Conservation (phyloP, 768 basidiomycete species). For the Boletus pseudopeckii region DNA sequence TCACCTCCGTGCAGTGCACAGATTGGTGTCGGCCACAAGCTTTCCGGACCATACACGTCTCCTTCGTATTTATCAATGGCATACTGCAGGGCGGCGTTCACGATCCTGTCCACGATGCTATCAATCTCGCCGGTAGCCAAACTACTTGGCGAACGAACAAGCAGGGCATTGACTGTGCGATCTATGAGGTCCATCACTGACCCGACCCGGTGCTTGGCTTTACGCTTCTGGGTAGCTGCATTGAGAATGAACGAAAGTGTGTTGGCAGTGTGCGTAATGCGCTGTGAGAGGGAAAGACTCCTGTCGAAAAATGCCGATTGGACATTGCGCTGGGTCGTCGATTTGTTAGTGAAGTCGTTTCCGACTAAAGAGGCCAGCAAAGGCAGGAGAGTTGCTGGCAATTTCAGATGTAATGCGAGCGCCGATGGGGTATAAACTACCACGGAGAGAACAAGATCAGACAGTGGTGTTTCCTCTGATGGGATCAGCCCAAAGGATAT, state of each 20-base stretch:
- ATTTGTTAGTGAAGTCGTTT: constrained; percentile 68
- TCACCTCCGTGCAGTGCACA: constrained; percentile 63
- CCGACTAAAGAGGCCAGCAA: constrained; percentile 76
- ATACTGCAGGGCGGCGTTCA: constrained; percentile 73
- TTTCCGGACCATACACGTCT: constrained; percentile 33
- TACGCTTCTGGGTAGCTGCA: constrained; percentile 45
- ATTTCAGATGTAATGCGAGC: constrained; percentile 61
- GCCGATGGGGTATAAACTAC: constrained; percentile 57
- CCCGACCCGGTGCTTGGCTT: constrained; percentile 52
- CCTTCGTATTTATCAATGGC: constrained; percentile 62
- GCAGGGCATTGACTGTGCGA: constrained; percentile 56
- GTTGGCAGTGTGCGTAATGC: constrained; percentile 62
- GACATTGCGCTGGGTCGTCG: constrained; percentile 46
- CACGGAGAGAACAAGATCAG: constrained; percentile 49
- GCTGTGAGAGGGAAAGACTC: constrained; percentile 51
- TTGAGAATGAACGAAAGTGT: constrained; percentile 55
- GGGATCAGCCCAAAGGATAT: constrained; percentile 45
- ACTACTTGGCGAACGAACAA: constrained; percentile 44
- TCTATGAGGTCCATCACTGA: constrained; percentile 80
- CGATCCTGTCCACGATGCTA: constrained; percentile 61
- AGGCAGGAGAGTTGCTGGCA: constrained; percentile 71
- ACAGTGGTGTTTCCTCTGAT: constrained; percentile 37
- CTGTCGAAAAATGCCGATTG: constrained; percentile 70
- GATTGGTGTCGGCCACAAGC: constrained; percentile 53
- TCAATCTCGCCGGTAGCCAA: constrained; percentile 65